These are phyloP conservation scores for Talaromyces sp. DNA, from an alignment of 2,329 filamentous ascomycete species.

Conservation along the genomic window DNA sequence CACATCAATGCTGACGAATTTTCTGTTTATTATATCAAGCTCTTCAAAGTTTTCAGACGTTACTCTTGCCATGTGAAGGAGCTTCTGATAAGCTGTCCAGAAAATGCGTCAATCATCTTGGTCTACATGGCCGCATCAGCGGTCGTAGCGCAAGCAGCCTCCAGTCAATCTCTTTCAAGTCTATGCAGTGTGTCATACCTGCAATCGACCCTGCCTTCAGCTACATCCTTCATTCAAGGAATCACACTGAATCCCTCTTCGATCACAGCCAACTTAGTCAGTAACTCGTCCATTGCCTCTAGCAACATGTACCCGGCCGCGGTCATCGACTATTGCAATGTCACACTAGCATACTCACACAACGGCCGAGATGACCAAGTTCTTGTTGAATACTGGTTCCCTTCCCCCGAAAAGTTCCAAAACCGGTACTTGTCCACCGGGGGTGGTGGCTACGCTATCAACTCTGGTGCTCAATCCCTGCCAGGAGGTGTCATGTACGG, in stretches of 20 bases:
- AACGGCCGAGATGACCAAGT: not conserved
- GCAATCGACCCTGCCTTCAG: not conserved
- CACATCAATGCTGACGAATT: not conserved
- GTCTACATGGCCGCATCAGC: not conserved
- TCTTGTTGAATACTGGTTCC: not conserved
- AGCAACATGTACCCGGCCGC: not conserved
- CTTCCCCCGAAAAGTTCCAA: not conserved
- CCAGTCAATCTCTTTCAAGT: not conserved
- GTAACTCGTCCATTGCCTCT: not conserved
- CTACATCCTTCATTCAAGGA: not conserved
- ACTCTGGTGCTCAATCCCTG: not conserved
- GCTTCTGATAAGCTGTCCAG: not conserved
- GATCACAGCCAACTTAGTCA: not conserved
- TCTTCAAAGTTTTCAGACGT: not conserved
- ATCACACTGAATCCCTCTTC: not conserved
- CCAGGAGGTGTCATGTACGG: not conserved
- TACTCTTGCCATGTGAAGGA: not conserved
- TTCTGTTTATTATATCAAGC: not conserved
- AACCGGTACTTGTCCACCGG: not conserved
- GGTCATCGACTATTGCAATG: not conserved
- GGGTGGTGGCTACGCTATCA: not conserved
- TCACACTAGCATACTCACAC: not conserved
- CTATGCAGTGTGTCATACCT: not conserved
- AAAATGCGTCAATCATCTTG: not conserved
- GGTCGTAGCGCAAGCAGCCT: not conserved